phyloP scores from a whole-genome alignment of 2,329 filamentous ascomycete species.

The Sporothrix dimorphospora region DNA sequence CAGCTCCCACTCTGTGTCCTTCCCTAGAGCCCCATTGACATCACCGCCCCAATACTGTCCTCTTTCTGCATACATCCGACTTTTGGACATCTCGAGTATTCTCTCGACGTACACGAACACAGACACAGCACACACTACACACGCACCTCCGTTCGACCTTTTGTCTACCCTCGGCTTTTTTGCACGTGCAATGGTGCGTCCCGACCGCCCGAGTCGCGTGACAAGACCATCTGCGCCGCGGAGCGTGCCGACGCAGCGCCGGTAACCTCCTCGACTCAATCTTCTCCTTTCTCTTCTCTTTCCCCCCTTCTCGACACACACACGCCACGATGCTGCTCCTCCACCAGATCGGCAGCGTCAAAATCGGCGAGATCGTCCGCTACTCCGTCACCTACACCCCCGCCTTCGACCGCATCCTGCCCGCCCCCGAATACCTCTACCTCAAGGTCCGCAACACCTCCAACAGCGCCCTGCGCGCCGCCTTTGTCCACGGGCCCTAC shows the following conservation, averaged over 20 bases:
- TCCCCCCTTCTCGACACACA: background rate
- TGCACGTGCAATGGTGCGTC: slow-evolving; percentile 27
- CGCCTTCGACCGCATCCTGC: slow-evolving; percentile 83
- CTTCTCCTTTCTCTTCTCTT: background rate
- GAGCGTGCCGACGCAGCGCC: slow-evolving; percentile 13
- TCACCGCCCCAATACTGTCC: slow-evolving; percentile 1
- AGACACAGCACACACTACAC: background rate
- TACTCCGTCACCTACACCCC: slow-evolving; percentile 93
- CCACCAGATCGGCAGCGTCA: slow-evolving; percentile 88
- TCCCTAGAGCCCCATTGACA: slow-evolving; percentile 19
- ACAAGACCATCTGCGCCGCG: slow-evolving; percentile 22
- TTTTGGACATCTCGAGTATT: background rate
- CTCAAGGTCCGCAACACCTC: slow-evolving; percentile 92
- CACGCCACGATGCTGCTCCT: slow-evolving; percentile 74
- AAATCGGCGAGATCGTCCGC: slow-evolving; percentile 91
- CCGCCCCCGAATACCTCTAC: slow-evolving; percentile 77
- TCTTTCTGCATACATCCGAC: background rate
- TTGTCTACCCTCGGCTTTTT: background rate
- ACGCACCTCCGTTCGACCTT: background rate
- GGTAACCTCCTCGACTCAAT: background rate
- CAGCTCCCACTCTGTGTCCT: background rate
- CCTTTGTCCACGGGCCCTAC: slow-evolving; percentile 95
- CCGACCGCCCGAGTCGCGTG: slow-evolving; percentile 24
- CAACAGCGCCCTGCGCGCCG: slow-evolving; percentile 85
- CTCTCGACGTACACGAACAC: slow-evolving; percentile 1